Base-by-base conservation (phyloP, 768 basidiomycete genomes). In the Astraeus odoratus region DNA sequence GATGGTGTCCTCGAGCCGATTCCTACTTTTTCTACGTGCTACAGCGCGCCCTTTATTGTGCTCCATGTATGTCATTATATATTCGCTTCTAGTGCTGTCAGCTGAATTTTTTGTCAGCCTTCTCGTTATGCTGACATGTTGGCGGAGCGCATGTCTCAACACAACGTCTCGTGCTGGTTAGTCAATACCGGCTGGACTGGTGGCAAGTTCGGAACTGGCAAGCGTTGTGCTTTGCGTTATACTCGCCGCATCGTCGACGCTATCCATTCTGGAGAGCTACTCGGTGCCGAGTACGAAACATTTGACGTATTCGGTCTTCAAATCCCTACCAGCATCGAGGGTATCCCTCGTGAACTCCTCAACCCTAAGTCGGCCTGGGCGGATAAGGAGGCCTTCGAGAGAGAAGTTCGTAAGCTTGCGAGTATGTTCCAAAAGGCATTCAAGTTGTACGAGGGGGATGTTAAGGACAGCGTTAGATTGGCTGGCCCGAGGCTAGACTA, bases 21-120 rank as follows among this genome's bases (percentile, higher is more conserved):
- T 51, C 96, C 96, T 19, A 98, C 96, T 35, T 99, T 99, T 80
- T 96, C 93, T n/a, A 97, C 94, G 23, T 98, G 96, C 69, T 99
- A 97, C 78, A 87, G 86, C 55, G 92, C 93, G 33, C 95, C 95
- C 16, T 98, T 99, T 78, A 96, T 99, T 64, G 85, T 96, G 54
- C 87, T 96, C 45, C 95, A 95, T 68, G 82, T 83, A 60, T 33
- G 80, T 67, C 22, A 8, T 33, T 36, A 18, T 5, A 12, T 12
- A 13, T 8, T 41, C 38, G 27, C n/a, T n/a, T 19, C 48, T 27
- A 22, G 9, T 4, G 7, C 22, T 12, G 8, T 12, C 30, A 46
- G 45, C 63, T 27, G 2, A 40, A 34, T 39, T 9, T 23, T 30
- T 7, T 40, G 16, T 27, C 53, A 84, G 82, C 93, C 93, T 36